Conservation (phyloP, 176 grass and related monocot genomes). For the Cenchrus americanus region DNA sequence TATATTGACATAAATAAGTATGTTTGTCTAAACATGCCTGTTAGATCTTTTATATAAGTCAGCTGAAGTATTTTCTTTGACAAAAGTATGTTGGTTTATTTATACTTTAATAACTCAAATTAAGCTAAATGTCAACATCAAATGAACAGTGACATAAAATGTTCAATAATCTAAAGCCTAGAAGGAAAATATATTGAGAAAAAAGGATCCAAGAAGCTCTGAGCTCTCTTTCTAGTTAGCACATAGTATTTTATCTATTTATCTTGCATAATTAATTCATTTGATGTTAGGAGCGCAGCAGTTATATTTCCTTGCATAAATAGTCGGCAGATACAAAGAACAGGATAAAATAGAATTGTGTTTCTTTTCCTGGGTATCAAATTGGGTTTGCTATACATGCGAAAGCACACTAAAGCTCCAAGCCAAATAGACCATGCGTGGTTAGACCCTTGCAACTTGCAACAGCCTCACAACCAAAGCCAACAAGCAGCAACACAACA, state of each 20-base stretch:
- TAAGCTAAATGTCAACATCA: constrained; percentile 10
- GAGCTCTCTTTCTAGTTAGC: neutral
- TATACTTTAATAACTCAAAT: neutral
- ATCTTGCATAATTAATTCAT: neutral
- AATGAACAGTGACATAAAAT: constrained; percentile 24
- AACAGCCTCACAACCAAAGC: neutral
- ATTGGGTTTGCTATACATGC: constrained; percentile 2
- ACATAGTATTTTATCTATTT: neutral
- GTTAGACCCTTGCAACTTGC: neutral
- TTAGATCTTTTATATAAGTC: neutral
- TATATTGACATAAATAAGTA: constrained; percentile 10
- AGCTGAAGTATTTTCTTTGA: neutral
- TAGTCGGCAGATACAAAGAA: neutral
- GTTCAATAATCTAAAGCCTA: constrained; percentile 11
- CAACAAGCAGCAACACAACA: constrained; percentile 3
- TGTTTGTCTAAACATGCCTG: neutral
- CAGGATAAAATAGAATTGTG: neutral
- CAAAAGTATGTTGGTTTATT: neutral
- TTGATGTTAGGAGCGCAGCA: neutral
- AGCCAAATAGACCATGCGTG: neutral
- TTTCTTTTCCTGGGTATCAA: neutral
- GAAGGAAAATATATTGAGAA: constrained; percentile 4
- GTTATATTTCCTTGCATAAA: neutral
- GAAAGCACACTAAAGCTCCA: neutral
- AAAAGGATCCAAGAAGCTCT: neutral